These are phyloP conservation scores for Amniculicola lignicola DNA, from an alignment of 495 filamentous ascomycete genomes.

Conservation along the genomic window DNA sequence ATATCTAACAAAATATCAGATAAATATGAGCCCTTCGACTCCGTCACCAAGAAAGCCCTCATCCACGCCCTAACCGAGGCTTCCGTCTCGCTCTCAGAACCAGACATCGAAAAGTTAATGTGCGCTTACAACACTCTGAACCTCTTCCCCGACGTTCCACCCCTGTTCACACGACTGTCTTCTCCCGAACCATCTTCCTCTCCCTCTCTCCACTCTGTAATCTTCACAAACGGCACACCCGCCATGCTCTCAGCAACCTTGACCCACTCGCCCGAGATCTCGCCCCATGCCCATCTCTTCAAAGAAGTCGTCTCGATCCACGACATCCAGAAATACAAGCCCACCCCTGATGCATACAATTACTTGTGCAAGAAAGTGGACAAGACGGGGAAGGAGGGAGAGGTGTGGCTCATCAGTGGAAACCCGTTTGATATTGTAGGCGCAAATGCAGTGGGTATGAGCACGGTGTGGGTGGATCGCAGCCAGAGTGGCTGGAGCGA, in stretches of 20 bases:
- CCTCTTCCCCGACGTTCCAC: slow-evolving; percentile 65
- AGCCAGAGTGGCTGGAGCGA: slow-evolving; percentile 54
- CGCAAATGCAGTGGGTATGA: slow-evolving; percentile 52
- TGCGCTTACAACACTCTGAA: slow-evolving; percentile 64
- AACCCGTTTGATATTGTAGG: slow-evolving; percentile 82
- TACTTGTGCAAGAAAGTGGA: slow-evolving; percentile 46
- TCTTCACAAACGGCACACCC: slow-evolving; percentile 74
- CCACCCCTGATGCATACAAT: slow-evolving; percentile 60
- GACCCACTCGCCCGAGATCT: slow-evolving; percentile 53
- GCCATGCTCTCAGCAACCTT: slow-evolving; percentile 63
- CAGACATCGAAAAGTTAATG: slow-evolving; percentile 53
- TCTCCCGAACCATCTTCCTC: too few relatives aligned
- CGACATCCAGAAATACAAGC: slow-evolving; percentile 60
- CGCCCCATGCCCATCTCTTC: slow-evolving; percentile 51
- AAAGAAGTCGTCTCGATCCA: slow-evolving; percentile 61
- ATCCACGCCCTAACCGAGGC: slow-evolving; percentile 60
- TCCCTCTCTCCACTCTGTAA: slow-evolving; percentile 47
- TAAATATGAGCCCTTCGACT: slow-evolving; percentile 60
- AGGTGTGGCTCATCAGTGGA: slow-evolving; percentile 70
- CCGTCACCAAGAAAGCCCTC: slow-evolving; percentile 63
- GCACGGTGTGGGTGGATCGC: slow-evolving; percentile 69
- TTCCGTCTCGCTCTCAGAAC: slow-evolving; percentile 44
- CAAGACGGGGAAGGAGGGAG: slow-evolving; percentile 48
- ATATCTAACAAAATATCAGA: slow-evolving; percentile 7
- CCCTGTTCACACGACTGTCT: slow-evolving; percentile 48